These are phyloP conservation scores for Diaporthe destruens DNA, from an alignment of 2,329 filamentous ascomycete species.

Conservation along the genomic window DNA sequence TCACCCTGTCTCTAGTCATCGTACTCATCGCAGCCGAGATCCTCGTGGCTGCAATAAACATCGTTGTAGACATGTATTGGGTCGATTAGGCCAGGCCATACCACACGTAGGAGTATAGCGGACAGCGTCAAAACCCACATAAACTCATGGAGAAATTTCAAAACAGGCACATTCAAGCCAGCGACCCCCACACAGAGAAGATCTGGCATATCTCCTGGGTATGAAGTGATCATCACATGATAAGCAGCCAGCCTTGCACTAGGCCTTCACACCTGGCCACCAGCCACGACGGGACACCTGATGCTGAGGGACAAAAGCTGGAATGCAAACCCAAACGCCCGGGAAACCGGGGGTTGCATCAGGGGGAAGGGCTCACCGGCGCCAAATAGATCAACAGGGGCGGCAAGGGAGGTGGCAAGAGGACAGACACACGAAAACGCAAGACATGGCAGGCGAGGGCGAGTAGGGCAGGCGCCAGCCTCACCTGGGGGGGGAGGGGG, in stretches of 20 bases:
- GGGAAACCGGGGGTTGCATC: neutral
- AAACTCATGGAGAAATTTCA: neutral
- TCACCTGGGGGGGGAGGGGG: too few species aligned
- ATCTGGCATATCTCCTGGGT: neutral
- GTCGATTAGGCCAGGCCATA: conserved; percentile 43
- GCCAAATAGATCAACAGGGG: neutral
- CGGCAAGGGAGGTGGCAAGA: neutral
- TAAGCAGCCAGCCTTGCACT: neutral
- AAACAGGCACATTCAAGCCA: neutral
- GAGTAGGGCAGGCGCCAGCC: too few species aligned
- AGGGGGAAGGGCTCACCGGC: neutral
- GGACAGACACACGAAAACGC: neutral
- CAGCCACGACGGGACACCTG: too few species aligned
- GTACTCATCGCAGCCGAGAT: conserved; percentile 96
- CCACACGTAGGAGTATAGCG: neutral
- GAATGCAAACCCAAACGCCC: neutral
- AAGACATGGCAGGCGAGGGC: neutral
- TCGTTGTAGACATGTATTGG: conserved; percentile 90
- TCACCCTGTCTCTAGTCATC: conserved; percentile 73
- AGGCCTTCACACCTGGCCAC: neutral
- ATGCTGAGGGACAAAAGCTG: too few species aligned
- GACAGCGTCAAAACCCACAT: neutral
- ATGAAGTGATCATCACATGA: neutral
- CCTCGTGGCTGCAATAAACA: conserved; percentile 91
- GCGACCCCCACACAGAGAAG: too few species aligned